Conservation (phyloP, 768 basidiomycete species). For the Podaxis sp. region DNA sequence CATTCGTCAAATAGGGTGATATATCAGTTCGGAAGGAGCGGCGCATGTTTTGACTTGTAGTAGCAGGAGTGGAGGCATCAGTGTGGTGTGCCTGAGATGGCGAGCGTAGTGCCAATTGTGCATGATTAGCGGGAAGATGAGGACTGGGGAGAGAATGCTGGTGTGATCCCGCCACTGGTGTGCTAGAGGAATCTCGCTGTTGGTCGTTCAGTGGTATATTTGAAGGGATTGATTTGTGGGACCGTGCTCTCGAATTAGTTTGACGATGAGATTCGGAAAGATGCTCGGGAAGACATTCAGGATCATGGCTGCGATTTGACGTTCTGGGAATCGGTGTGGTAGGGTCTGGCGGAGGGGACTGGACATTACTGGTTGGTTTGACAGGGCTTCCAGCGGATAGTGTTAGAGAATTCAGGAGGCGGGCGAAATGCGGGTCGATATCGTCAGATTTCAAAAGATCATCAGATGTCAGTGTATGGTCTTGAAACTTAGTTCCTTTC, state of each 20-base stretch:
- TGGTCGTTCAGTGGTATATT: not conserved
- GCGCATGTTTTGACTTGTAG: not conserved
- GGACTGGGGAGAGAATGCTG: not conserved
- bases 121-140: not conserved
- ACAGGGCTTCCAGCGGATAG: constrained; percentile 36
- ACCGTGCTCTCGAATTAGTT: not conserved
- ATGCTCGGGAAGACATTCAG: not conserved
- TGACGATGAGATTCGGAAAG: not conserved
- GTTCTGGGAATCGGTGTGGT: constrained; percentile 5
- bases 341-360: constrained; percentile 1
- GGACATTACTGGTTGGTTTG: not conserved
- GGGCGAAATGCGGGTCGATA: constrained; percentile 65
- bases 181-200: constrained; percentile 3
- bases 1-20: constrained; percentile 61
- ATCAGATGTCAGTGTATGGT: constrained; percentile 40
- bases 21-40: constrained; percentile 43
- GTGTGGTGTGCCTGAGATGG: not conserved
- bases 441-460: constrained; percentile 21
- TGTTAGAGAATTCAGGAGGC: constrained; percentile 58
- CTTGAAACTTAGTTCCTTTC: constrained; percentile 62
- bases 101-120: not conserved
- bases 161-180: not conserved
- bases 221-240: not conserved
- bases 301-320: not conserved
- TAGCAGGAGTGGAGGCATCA: not conserved